Evolutionary conservation across 805 yeast genomes (phyloP).

Genomic region (Lachancea quebecensis): DNA sequence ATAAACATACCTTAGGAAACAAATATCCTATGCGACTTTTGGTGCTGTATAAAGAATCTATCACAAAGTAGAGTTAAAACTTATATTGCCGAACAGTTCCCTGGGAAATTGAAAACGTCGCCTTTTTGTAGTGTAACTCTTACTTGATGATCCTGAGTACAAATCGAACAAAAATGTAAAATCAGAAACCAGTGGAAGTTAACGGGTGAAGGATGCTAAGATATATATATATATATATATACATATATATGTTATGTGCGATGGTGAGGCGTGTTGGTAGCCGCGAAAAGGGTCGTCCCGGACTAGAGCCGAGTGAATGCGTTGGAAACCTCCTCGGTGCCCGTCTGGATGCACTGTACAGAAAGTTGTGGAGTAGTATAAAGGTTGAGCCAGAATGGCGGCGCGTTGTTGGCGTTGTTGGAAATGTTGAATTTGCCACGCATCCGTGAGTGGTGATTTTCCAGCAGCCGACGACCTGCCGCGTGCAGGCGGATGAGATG

Average conservation of each 20-base stretch:
- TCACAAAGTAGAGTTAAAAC: not conserved
- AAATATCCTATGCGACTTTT: not conserved
- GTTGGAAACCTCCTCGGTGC: not conserved
- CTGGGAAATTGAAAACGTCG: not conserved
- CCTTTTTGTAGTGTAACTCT: not conserved
- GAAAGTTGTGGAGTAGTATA: no score
- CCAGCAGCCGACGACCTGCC: no score
- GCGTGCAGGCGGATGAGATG: no score
- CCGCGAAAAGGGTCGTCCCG: not conserved
- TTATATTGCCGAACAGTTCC: not conserved
- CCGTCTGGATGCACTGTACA: not conserved
- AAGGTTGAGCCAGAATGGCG: not conserved
- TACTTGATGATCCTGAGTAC: not conserved
- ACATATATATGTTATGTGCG: no score
- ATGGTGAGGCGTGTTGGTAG: not conserved
- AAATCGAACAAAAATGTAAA: not conserved
- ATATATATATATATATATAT: not conserved
- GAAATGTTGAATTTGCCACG: conserved; percentile 7
- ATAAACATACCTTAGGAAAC: not conserved
- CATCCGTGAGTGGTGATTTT: not conserved
- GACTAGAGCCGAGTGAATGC: not conserved
- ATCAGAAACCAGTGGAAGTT: not conserved
- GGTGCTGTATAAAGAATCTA: not conserved
- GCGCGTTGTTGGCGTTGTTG: conserved; percentile 6
- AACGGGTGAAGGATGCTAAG: not conserved